Conservation (phyloP, 768 basidiomycete genomes). For the Leccinellum rugosiceps region DNA sequence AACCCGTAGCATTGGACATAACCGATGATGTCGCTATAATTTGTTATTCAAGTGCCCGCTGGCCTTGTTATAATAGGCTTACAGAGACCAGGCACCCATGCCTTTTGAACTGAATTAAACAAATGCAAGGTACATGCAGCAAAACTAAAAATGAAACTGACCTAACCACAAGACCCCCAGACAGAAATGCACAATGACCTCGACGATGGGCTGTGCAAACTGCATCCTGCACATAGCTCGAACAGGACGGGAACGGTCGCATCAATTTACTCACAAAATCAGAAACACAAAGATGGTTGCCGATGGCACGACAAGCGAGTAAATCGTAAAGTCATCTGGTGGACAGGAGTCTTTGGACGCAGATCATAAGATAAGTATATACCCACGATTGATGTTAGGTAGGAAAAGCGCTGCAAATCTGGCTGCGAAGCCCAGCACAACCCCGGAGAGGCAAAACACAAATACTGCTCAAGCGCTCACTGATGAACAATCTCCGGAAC, state of each 20-base stretch:
- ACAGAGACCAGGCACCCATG: conserved; percentile 76
- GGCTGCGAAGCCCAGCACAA: conserved; percentile 65
- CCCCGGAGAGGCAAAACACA: conserved; percentile 39
- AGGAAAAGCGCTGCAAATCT: conserved; percentile 69
- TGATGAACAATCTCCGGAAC: conserved; percentile 21
- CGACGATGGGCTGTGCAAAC: conserved; percentile 67
- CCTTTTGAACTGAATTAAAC: conserved; percentile 39
- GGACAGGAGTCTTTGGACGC: neutral
- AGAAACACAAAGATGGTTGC: conserved; percentile 62
- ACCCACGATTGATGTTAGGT: conserved; percentile 60
- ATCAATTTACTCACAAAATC: conserved; percentile 44
- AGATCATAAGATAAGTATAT: conserved; percentile 1
- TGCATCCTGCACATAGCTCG: conserved; percentile 45
- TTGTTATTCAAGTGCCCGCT: conserved; percentile 2
- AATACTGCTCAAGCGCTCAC: conserved; percentile 25
- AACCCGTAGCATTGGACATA: conserved; percentile 55
- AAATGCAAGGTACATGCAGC: neutral
- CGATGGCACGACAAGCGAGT: conserved; percentile 61
- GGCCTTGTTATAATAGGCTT: conserved; percentile 21
- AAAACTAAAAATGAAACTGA: conserved; percentile 31
- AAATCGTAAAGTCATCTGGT: conserved; percentile 69
- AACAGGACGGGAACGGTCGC: neutral
- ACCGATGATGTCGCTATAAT: conserved; percentile 65
- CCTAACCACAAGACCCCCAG: conserved; percentile 68
- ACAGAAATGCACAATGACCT: conserved; percentile 52